Evolutionary conservation across 1,284 basidiomycete genomes (phyloP), one percentile per base, ranked within the genome.

Genomic region (Vanrija humicola): DNA sequence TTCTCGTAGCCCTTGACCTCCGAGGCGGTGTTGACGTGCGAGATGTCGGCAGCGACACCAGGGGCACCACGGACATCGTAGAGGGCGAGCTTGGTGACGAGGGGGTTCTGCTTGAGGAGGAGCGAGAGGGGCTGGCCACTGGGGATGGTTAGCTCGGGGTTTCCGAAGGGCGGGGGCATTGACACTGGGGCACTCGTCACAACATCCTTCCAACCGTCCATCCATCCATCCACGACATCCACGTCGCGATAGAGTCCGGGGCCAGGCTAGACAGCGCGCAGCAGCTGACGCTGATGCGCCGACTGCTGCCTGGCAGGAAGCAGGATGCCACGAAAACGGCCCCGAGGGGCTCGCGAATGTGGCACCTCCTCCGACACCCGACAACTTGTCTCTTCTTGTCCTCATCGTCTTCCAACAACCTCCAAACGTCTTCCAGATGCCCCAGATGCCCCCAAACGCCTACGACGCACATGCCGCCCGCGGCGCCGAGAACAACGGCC

Each of bases 1-100:
- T 72, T 64, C 64, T 75, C 72, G 77, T 80, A 89, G 38, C 90
- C 90, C 65, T 84, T 81, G 56, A 93, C 76, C 39, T 50, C 59
- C 34, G 74, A 75, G 55, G 62, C 52, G 57, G 78, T 78, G 77
- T 81, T 80, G 74, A 96, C 91, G 78, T 97, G 93, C 60, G 88
- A 89, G 61, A 97, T 82, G 81, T 98, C 93, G 64, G 86, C 90
- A 54, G 92, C 92, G 64, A 98, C 94, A 79, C 96, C 95, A 46
- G 93, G 92, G 15, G 94, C 90, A 77, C 91, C 90, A 76, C 91
- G 88, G 78, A 98, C 94, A 90, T 98, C 96, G 78, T 85, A 98
- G 62, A 98, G 85, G 52, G 85, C 81, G 58, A 98, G 86, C 83
- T 86, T 82, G 54, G 88, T 89, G 71, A 98, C 82, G 61, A 84